These are phyloP conservation scores for Sedum album DNA, from an alignment of 164 flowering plant species.

Conservation along the genomic window DNA sequence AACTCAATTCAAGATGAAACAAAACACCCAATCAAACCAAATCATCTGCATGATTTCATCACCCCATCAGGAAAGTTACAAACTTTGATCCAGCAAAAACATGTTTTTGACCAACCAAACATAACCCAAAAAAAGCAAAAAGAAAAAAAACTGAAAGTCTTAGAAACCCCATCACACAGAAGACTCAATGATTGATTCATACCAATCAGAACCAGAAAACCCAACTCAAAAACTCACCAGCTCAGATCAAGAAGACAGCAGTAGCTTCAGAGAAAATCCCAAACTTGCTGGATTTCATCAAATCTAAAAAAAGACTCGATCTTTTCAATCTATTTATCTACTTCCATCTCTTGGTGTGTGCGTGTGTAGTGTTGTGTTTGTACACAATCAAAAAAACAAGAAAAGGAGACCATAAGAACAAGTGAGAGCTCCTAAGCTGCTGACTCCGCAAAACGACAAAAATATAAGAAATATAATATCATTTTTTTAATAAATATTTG, in stretches of 20 bases:
- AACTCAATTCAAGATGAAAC: no score
- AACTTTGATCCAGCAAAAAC: no score
- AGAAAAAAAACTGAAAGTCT: no score
- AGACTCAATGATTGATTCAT: not conserved
- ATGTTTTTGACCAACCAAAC: not conserved
- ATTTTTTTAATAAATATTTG: not conserved
- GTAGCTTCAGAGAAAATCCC: not conserved
- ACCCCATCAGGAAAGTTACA: not conserved
- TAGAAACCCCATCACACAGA: no score
- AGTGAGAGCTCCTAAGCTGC: not conserved
- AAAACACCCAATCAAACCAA: not conserved
- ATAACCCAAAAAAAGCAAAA: not conserved
- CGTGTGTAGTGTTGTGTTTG: not conserved
- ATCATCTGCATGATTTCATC: not conserved
- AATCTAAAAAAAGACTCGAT: not conserved
- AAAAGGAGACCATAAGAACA: not conserved
- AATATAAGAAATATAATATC: not conserved
- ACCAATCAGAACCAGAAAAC: not conserved
- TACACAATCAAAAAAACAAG: not conserved
- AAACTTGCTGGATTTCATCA: not conserved
- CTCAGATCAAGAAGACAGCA: not conserved
- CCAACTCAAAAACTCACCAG: not conserved
- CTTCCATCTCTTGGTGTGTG: not conserved
- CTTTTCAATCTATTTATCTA: not conserved
- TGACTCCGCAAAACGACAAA: slow-evolving; percentile 4